Evolutionary conservation across 768 basidiomycete genomes (phyloP).

Genomic region (Boletellus emodensis): DNA sequence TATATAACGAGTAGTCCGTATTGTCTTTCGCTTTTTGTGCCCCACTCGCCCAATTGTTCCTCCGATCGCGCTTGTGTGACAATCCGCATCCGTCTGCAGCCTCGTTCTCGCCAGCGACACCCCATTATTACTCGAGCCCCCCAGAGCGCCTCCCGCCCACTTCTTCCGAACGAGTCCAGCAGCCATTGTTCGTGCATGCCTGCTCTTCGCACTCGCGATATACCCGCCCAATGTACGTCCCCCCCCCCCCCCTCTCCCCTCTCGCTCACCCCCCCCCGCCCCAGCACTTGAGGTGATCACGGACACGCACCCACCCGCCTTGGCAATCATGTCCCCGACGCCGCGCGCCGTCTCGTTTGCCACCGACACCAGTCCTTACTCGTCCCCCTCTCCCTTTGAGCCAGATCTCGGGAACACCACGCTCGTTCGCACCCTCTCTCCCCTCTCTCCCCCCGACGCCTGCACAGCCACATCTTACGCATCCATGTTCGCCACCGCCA

Average conservation of each 20-base stretch:
- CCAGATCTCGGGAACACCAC: slow-evolving; percentile 50
- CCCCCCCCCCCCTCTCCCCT: background rate
- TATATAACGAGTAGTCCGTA: slow-evolving; percentile 55
- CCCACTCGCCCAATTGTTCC: slow-evolving; percentile 67
- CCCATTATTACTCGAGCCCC: slow-evolving; percentile 38
- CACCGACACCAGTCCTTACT: slow-evolving; percentile 51
- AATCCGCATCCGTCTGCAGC: slow-evolving; percentile 51
- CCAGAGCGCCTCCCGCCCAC: slow-evolving; percentile 29
- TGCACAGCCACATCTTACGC: slow-evolving; percentile 36
- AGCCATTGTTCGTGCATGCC: slow-evolving; percentile 56
- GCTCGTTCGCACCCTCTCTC: slow-evolving; percentile 39
- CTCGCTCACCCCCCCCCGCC: slow-evolving; percentile 13
- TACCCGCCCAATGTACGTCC: slow-evolving; percentile 47
- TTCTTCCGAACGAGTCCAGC: slow-evolving; percentile 34
- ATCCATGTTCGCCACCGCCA: slow-evolving; percentile 35
- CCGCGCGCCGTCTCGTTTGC: slow-evolving; percentile 49
- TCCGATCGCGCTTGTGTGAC: slow-evolving; percentile 43
- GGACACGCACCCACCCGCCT: slow-evolving; percentile 51
- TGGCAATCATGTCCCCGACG: slow-evolving; percentile 58
- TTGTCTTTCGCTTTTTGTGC: slow-evolving; percentile 56
- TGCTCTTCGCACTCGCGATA: slow-evolving; percentile 76
- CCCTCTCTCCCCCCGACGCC: slow-evolving; percentile 31
- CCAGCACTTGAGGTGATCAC: slow-evolving; percentile 75
- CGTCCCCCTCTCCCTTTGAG: slow-evolving; percentile 74
- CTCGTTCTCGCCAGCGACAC: no score